Conservation (phyloP, 768 basidiomycete genomes). For the Neoboletus brunneissimus region DNA sequence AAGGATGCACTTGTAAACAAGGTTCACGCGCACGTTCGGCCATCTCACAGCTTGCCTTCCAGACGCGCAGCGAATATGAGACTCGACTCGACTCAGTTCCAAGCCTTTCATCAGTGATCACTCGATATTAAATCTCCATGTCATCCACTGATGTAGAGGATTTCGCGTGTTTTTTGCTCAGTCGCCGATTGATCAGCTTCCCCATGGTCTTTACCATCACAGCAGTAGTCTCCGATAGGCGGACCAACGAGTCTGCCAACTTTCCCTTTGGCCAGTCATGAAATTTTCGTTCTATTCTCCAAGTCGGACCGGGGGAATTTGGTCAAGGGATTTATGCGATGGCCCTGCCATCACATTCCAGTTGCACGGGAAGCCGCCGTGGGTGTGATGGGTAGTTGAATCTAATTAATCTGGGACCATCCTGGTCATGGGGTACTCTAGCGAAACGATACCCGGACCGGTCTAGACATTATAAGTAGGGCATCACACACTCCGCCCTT, state of each 20-base stretch:
- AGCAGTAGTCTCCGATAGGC: background rate
- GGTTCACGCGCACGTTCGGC: no score
- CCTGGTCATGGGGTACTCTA: slow-evolving; percentile 16
- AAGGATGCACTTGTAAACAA: no score
- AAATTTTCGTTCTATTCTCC: background rate
- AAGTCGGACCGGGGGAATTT: background rate
- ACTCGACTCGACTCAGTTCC: background rate
- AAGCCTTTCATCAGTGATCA: background rate
- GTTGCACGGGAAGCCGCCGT: slow-evolving; percentile 12
- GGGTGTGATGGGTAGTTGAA: slow-evolving; percentile 4
- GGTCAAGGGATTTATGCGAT: background rate
- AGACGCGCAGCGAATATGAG: background rate
- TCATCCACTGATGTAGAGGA: background rate
- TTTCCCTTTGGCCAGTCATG: background rate
- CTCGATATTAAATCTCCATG: no score
- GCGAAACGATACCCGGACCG: slow-evolving; percentile 12
- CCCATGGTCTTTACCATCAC: background rate
- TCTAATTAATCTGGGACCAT: slow-evolving; percentile 1
- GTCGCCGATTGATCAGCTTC: background rate
- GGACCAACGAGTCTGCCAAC: background rate
- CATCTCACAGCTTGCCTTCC: background rate
- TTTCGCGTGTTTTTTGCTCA: background rate
- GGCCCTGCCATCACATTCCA: background rate
- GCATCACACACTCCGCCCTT: background rate
- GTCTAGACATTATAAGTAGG: slow-evolving; percentile 15